Conservation (phyloP, 192 early-diverging fungal species). For the Entomortierella beljakovae region DNA sequence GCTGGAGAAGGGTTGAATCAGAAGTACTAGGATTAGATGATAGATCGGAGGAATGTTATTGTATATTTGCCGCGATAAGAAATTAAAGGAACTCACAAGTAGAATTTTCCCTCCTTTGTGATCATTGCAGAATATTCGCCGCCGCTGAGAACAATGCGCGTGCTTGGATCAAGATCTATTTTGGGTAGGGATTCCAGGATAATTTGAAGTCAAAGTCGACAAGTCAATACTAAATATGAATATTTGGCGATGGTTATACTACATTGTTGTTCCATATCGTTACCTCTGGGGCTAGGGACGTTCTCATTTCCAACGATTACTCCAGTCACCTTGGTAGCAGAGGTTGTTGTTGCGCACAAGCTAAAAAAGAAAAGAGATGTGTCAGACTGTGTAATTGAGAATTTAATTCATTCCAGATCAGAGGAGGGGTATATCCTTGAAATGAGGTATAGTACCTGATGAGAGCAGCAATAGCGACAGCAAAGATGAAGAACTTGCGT, state of each 20-base stretch:
- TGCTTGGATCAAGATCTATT: constrained; percentile 52
- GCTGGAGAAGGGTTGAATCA: constrained; percentile 49
- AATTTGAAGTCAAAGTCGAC: too few species aligned
- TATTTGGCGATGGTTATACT: background rate
- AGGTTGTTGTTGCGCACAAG: constrained; percentile 18
- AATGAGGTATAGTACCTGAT: constrained; percentile 16
- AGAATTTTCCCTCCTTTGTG: constrained; percentile 58
- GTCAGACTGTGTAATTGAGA: background rate
- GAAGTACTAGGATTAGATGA: too few species aligned
- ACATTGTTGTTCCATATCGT: background rate
- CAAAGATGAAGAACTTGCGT: constrained; percentile 7
- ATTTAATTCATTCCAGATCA: background rate
- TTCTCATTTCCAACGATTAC: constrained; percentile 16
- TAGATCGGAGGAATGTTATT: background rate
- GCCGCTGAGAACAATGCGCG: constrained; percentile 58
- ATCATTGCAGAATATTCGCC: constrained; percentile 59
- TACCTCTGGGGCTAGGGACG: constrained; percentile 35
- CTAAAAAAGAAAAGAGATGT: constrained; percentile 4
- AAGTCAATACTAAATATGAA: too few species aligned
- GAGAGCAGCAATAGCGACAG: constrained; percentile 14
- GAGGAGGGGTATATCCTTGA: background rate
- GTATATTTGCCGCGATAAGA: background rate
- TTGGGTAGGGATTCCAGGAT: background rate
- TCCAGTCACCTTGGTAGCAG: constrained; percentile 33
- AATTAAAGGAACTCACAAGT: constrained; percentile 49